Base-by-base conservation (phyloP, 2,329 filamentous ascomycete genomes). In the Alternaria tenuissima region DNA sequence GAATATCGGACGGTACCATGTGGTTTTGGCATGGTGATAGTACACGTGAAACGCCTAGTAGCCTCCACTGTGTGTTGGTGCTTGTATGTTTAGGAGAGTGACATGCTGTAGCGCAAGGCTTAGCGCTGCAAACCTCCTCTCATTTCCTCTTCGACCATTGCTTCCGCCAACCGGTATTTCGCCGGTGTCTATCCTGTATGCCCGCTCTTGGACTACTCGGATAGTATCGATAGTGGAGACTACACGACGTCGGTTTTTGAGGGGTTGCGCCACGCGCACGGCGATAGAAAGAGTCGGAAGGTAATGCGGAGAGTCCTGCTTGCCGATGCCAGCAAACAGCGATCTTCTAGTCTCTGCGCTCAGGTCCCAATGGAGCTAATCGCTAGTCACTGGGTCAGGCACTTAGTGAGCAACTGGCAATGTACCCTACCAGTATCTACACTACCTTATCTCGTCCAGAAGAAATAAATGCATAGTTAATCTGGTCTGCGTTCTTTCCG, bases 31-130 rank as follows among this genome's bases (percentile, higher is more conserved):
- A 47, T 58, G 39, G 30, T 44, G 48, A 24, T 60, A n/a, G 28
- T 56, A 32, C 43, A 53, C 24, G 18, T 64, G 63, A 69, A 64
- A 67, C 65, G 32, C 41, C 57, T 54, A 60, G 59, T 59, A 49
- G 38, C 26, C 44, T 57, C 63, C 57, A 51, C 55, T 22, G 6
- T 55, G 32, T 38, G 42, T 39, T 48, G 43, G 44, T 16, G 32
- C 52, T 59, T 55, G 46, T 46, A 41, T 55, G 14, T 38, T 49
- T 65, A 22, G 43, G 30, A 34, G 59, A 36, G 32, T 38, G 30
- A 42, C 18, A 18, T 53, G 43, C 51, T 52, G 34, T 55, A 57
- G 47, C 34, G 53, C 57, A 68, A 48, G 62, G 63, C 65, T 66
- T 63, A 65, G 60, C 47, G 52, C 48, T 32, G 48, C 16, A 24